These are phyloP conservation scores for Stagonosporopsis rhizophila DNA, from an alignment of 2,329 filamentous ascomycete genomes.

Conservation along the genomic window DNA sequence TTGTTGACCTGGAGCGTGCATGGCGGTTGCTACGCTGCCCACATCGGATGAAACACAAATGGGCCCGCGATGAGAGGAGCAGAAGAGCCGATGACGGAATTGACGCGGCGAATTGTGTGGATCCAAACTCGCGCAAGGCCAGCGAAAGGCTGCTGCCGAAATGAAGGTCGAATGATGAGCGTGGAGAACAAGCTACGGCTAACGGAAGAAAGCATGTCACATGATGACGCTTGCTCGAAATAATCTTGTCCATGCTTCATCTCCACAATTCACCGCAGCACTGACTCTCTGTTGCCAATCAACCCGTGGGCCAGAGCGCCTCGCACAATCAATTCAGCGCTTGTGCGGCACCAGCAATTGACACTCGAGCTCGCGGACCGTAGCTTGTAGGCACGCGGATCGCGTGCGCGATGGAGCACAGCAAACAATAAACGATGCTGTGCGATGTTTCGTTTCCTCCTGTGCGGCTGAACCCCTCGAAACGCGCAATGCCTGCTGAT, in stretches of 20 bases:
- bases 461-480: conserved; percentile 11
- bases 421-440: conserved; percentile 1
- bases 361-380: background rate
- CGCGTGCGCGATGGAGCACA: background rate
- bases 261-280: conserved; percentile 16
- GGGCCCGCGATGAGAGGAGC: conserved; percentile 10
- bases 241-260: conserved; percentile 5
- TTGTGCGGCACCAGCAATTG: conserved; percentile 15
- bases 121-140: conserved; percentile 2
- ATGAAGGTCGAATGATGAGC: conserved; percentile 17
- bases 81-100: conserved; percentile 18
- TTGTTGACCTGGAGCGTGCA: conserved; percentile 9
- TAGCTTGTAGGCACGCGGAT: background rate
- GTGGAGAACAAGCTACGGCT: conserved; percentile 9
- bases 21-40: conserved; percentile 14
- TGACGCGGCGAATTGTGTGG: conserved; percentile 13
- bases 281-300: conserved; percentile 16
- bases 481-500: conserved; percentile 16
- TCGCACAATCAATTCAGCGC: conserved; percentile 12
- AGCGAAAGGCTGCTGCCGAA: conserved; percentile 16
- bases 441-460: conserved; percentile 11
- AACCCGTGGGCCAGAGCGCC: conserved; percentile 17
- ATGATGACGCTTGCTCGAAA: conserved; percentile 4
- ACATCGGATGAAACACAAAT: conserved; percentile 16
- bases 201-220: conserved; percentile 1